A percentile compares a stretch with the other conserved stretches of the same genome.
Conservation (phyloP, 371 early-diverging fungal species). For the Coemansia sp. region DNA sequence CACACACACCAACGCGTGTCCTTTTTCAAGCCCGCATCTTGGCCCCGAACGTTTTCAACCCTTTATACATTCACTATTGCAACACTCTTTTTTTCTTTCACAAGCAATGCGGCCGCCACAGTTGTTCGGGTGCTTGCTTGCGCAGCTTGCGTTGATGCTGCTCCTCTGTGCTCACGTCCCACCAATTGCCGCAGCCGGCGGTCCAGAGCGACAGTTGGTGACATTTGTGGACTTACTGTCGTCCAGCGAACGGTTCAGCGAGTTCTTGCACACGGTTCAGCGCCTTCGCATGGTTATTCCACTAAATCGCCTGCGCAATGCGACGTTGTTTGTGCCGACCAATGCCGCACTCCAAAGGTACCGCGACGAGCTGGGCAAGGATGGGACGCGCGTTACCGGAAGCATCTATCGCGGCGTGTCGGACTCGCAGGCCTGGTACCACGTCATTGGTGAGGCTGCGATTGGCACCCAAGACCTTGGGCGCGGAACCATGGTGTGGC, state of each 20-base stretch:
- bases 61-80: neutral
- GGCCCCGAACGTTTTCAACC: neutral
- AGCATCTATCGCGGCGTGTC: slow-evolving; percentile 40
- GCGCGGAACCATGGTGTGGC: slow-evolving; percentile 37
- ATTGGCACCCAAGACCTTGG: slow-evolving; percentile 11
- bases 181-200: neutral
- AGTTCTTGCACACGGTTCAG: slow-evolving; percentile 48
- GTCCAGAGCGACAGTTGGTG: slow-evolving; percentile 10
- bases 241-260: slow-evolving; percentile 42
- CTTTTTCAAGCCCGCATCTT: no score
- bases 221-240: slow-evolving; percentile 52
- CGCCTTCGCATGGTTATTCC: slow-evolving; percentile 51
- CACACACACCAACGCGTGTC: neutral
- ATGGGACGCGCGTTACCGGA: slow-evolving; percentile 4
- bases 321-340: slow-evolving; percentile 51
- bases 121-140: neutral
- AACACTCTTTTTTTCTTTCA: neutral
- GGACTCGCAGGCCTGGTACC: slow-evolving; percentile 48
- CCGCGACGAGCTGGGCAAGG: slow-evolving; percentile 26
- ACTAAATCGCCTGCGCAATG: slow-evolving; percentile 51
- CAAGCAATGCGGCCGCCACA: slow-evolving; percentile 3
- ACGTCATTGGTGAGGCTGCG: slow-evolving; percentile 34
- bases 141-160: neutral
- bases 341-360: slow-evolving; percentile 46
- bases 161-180: neutral